Base-by-base conservation (phyloP, 129 eudicot genomes). In the Centrapalus pauciflorus region DNA sequence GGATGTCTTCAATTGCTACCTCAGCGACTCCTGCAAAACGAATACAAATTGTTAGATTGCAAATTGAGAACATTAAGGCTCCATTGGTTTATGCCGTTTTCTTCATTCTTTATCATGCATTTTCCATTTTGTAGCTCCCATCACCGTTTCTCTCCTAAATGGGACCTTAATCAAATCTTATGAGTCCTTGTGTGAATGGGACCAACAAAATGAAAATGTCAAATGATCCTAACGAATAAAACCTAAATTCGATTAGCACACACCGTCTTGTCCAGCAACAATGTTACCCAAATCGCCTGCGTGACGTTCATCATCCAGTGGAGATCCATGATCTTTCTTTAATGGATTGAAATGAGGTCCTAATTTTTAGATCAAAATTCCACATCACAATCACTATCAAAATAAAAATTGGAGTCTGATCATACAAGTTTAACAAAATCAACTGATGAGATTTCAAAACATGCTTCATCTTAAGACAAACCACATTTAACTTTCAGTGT, bases 271-370 rank as follows among this genome's bases (percentile, higher is more conserved):
- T 25, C 80, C 84, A 20, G 99, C 96, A 73, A 82, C 72, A 66
- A 93, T 77, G 82, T 93, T 93, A 13, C 99, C 99, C 83, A 93
- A 76, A 72, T 93, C 99, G 32, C 99, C 99, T 0, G 90, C 96
- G 34, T 93, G 99, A 5, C 96, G 87, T 38, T 76, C 85, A 32
- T 62, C 77, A 73, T 89, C 99, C 60, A 72, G 33, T 4, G 99
- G 99, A 78, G 95, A 88, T 61, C 99, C 99, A 51, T 93, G 99
- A 69, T 82, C 78, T 24, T 82, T 93, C 62, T 89, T 86, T 33
- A 93, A 66, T 7, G 99, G 99, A 76, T 93, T 93, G 66, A 81
- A 93, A 68, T 93, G 99, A 76, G 96, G 95, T 3, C 99, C 96
- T 89, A 32, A 33, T 14, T 32, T 50, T 29, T n/a, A 5, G 5